Base-by-base conservation (phyloP, 768 basidiomycete species). In the Pleurotus citrinopileatus region DNA sequence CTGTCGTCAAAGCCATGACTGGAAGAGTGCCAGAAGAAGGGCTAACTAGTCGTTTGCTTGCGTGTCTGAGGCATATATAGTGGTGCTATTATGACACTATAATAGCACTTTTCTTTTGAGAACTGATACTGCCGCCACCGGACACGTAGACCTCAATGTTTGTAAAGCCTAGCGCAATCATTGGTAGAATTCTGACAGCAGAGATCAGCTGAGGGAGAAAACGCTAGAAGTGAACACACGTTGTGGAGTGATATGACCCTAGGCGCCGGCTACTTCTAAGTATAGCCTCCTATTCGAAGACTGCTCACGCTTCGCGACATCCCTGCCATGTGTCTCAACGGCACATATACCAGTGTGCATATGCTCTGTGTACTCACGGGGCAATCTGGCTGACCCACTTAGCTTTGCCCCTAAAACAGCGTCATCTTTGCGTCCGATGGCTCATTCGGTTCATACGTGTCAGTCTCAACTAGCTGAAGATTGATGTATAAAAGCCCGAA, bases 141-240 rank as follows among this genome's bases (percentile, higher is more conserved):
- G 36, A 61, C 62, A 59, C 57, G 58, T 63, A 54, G 54, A 20
- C 19, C 17, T 34, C 17, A 51, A 38, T 20, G 48, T 37, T 37
- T n/a, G 34, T 12, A 51, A 22, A 37, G 15, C 20, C 19, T 36
- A 51, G 48, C 19, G 28, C 32, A 17, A 37, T 28, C 48, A 36
- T 23, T 28, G 28, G 34, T 25, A 51, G 48, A 51, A 36, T 10
- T 51, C 48, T 51, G 48, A 51, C 29, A n/a, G 48, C 19, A 5
- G 34, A 17, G 5, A 51, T 51, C 48, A 51, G 20, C 32, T 51
- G 48, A 51, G 48, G 48, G 20, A 10, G 19, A 10, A 36, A 9
- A 28, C n/a, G 23, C 7, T 4, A 12, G 22, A 19, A n/a, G 28
- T 23, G 26, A 20, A 15, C 48, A 51, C 48, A 51, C 48, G n/a